Conservation (phyloP, 2,329 filamentous ascomycete species). For the Xylariaceae sp. region DNA sequence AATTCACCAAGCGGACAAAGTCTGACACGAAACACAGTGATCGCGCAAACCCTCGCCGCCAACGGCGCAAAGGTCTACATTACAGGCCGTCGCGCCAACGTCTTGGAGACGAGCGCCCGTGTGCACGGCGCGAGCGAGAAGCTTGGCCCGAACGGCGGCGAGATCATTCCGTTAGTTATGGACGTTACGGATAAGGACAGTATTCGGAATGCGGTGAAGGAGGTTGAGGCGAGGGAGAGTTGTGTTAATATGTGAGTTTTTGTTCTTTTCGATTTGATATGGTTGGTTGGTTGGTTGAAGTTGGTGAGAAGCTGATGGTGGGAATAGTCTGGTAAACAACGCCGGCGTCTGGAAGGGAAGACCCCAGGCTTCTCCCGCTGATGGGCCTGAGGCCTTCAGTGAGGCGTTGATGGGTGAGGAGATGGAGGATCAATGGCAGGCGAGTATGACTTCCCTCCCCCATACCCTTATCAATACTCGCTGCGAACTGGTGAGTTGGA, state of each 20-base stretch:
- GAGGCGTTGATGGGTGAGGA: conserved; percentile 26
- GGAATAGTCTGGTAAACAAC: conserved; percentile 43
- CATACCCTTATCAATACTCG: background rate
- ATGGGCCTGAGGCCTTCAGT: conserved; percentile 26
- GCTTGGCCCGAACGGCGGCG: conserved; percentile 38
- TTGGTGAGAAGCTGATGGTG: too few species aligned
- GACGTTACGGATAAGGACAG: conserved; percentile 49
- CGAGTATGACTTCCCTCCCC: conserved; percentile 13
- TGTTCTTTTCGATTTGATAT: background rate
- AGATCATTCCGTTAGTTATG: conserved; percentile 39
- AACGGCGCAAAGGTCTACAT: conserved; percentile 38
- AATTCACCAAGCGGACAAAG: background rate
- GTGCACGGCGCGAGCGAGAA: conserved; percentile 40
- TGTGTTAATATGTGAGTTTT: conserved; percentile 42
- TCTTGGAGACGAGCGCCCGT: conserved; percentile 37
- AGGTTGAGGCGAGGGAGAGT: conserved; percentile 47
- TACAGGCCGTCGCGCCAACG: conserved; percentile 41
- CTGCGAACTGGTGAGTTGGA: background rate
- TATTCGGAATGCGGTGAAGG: conserved; percentile 41
- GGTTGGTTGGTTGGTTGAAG: background rate
- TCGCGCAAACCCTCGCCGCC: conserved; percentile 40
- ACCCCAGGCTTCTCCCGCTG: conserved; percentile 14
- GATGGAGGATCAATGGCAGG: conserved; percentile 25
- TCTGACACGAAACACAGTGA: conserved; percentile 29
- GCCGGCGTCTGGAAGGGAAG: conserved; percentile 39